These are phyloP conservation scores for Syzygium aromaticum DNA, from an alignment of 345 rosid genomes.

Conservation along the genomic window DNA sequence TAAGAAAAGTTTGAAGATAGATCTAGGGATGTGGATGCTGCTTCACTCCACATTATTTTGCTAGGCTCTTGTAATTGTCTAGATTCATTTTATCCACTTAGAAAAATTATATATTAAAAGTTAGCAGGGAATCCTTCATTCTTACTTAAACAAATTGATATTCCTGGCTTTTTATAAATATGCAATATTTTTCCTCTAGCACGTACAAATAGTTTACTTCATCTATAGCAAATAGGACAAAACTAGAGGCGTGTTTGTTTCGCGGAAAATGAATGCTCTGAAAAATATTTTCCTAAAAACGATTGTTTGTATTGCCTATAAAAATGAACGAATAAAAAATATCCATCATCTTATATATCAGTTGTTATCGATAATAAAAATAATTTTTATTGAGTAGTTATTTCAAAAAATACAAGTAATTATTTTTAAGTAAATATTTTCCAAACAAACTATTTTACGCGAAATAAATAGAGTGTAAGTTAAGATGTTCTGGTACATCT, in stretches of 20 bases:
- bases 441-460: rapidly evolving
- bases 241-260: neutral
- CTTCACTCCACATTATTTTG: neutral
- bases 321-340: neutral
- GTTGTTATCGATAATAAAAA: neutral
- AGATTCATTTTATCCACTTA: neutral
- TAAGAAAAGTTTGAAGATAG: neutral
- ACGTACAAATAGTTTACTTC: neutral
- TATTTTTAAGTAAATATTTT: neutral
- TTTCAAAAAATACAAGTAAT: neutral
- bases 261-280: too few species aligned
- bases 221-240: neutral
- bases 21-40: neutral
- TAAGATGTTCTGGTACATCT: neutral
- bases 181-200: neutral
- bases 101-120: neutral
- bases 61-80: neutral
- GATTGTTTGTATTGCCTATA: rapidly evolving
- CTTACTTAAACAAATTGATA: neutral
- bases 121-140: neutral
- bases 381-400: neutral
- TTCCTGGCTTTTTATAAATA: neutral
- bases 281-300: too few species aligned
- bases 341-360: rapidly evolving
- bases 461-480: rapidly evolving